Conservation (phyloP, 1,284 basidiomycete genomes). For the Irpex sp. region DNA sequence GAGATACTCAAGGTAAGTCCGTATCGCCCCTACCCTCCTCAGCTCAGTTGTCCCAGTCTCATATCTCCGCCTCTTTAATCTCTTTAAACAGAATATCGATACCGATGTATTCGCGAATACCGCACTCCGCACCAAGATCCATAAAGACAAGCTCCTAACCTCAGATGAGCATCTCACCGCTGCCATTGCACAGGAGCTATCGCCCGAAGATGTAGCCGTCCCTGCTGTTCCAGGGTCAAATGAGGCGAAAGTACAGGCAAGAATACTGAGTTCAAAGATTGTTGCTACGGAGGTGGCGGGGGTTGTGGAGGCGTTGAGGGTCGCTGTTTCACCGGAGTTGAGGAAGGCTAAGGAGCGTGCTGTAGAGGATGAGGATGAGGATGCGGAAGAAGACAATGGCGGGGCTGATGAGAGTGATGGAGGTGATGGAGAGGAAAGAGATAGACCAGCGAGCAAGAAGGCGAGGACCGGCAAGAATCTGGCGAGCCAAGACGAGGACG, state of each 20-base stretch:
- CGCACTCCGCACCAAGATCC: conserved; percentile 68
- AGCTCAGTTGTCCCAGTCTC: conserved; percentile 1
- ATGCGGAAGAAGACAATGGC: conserved; percentile 7
- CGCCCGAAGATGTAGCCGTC: conserved; percentile 24
- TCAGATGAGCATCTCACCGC: conserved; percentile 41
- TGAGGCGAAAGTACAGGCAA: conserved; percentile 63
- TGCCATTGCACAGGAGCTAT: conserved; percentile 43
- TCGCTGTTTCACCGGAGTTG: conserved; percentile 37
- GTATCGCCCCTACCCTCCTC: neutral
- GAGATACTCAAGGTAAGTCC: conserved; percentile 59
- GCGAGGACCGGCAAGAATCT: neutral
- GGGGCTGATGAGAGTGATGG: conserved; percentile 5
- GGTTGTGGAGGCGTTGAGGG: conserved; percentile 49
- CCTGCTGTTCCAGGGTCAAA: conserved; percentile 39
- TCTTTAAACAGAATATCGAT: conserved; percentile 48
- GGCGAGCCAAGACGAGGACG: conserved; percentile 25
- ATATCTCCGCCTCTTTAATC: neutral
- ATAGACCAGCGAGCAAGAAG: conserved; percentile 5
- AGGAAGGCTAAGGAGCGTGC: conserved; percentile 18
- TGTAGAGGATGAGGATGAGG: conserved; percentile 14
- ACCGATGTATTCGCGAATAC: conserved; percentile 57
- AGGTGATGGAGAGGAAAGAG: neutral
- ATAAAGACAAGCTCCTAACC: conserved; percentile 64
- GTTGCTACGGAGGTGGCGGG: conserved; percentile 59
- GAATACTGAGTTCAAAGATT: conserved; percentile 74